phyloP scores from a whole-genome alignment of 345 rosid genomes.

The Ricinus communis region DNA sequence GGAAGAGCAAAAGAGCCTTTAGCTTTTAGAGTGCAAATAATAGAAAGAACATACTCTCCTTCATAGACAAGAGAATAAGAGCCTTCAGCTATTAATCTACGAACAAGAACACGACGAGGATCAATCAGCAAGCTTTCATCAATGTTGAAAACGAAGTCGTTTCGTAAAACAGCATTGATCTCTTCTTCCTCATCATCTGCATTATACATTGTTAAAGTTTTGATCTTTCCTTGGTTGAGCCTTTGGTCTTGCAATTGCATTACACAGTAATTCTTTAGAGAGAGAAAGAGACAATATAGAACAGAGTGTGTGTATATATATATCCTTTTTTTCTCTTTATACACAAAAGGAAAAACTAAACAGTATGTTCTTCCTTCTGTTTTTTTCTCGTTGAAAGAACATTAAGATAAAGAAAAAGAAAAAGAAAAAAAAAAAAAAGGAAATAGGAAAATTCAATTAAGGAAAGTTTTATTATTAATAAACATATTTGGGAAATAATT shows the following conservation, averaged over 20 bases:
- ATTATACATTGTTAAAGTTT: slow-evolving; percentile 14
- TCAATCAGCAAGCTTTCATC: slow-evolving; percentile 42
- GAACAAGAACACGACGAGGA: slow-evolving; percentile 26
- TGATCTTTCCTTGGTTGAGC: not conserved
- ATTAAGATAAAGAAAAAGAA: too few relatives aligned
- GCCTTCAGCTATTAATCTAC: slow-evolving; percentile 56
- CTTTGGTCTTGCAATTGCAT: slow-evolving; percentile 12
- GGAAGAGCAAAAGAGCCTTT: not conserved
- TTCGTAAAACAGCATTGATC: not conserved
- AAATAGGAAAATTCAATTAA: too few relatives aligned
- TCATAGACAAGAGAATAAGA: slow-evolving; percentile 39
- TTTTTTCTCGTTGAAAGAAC: too few relatives aligned
- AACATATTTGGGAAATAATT: too few relatives aligned
- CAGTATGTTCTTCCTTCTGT: too few relatives aligned
- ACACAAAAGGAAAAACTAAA: too few relatives aligned
- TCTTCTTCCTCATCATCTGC: slow-evolving; percentile 13
- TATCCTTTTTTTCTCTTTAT: too few relatives aligned
- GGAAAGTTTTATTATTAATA: too few relatives aligned
- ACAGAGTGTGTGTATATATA: not conserved
- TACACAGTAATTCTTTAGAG: slow-evolving; percentile 3
- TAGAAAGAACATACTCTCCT: slow-evolving; percentile 50
- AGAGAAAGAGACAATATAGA: not conserved
- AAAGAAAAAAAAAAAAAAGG: too few relatives aligned
- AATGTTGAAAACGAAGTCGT: slow-evolving; percentile 37
- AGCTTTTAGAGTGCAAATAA: not conserved